Base-by-base conservation (phyloP, 202 grass and related monocot genomes). In the Miscanthus sacchariflorus region DNA sequence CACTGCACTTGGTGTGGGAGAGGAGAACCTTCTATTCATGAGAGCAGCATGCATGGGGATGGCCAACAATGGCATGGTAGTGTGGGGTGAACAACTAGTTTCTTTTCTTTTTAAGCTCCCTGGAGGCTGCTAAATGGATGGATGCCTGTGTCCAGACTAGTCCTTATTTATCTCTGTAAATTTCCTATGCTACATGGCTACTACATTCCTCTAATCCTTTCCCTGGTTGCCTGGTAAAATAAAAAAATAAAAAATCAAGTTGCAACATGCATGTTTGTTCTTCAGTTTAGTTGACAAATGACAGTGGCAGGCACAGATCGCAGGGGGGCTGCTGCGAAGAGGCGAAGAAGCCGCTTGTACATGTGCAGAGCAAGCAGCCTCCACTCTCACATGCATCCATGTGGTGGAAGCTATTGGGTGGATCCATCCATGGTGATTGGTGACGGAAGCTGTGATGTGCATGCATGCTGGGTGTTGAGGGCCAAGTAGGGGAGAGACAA, bases 1-100 rank as follows among this genome's bases (percentile, higher is more conserved):
- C 63, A 66, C 66, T 5, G 72, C 52, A 54, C 52, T n/a, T 3
- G 56, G 42, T 9, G 46, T 13, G 1, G 64, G 19, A 15, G 28
- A 72, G 82, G 72, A 68, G 74, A 89, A 89, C 83, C 87, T 92
- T 89, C 83, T 42, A 86, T 92, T 92, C 90, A 67, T 73, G 72
- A 86, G 83, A 83, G 78, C 73, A 81, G 52, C 82, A 72, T 88
- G 86, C 73, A 50, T 30, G 14, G 25, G 12, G 43, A 9, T 76
- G 12, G 7, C 21, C 52, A 85, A 72, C 52, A 85, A 72, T 43
- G 68, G 45, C 80, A 50, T 50, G 45, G 14, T 6, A 3, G 7
- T 24, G 21, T n/a, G 9, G 4, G 18, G 5, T n/a, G 48, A 13
- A 3, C 13, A 13, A 56, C 2, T 58, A 58, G 54, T 21, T 58